Percentiles rank a stretch among this genome's conserved stretches.
Evolutionary conservation across 140 eudicot species (phyloP).

Genomic region (Flaveria floridana): DNA sequence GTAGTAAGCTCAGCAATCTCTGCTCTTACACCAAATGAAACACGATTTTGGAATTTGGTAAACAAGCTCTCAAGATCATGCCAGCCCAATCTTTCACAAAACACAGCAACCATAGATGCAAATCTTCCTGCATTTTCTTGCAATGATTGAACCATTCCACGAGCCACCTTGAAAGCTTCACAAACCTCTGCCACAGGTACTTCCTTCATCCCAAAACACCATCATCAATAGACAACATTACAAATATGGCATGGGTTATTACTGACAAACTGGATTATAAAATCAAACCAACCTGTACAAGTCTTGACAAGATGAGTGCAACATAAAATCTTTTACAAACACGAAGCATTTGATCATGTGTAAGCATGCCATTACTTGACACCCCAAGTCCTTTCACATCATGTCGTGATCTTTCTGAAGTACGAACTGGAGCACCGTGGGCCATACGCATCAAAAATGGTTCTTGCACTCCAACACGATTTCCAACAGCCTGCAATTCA

Average conservation of each 20-base stretch:
- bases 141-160: constrained; percentile 98
- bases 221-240: not conserved
- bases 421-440: constrained; percentile 85
- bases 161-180: constrained; percentile 81
- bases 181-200: constrained; percentile 85
- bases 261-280: constrained; percentile 15
- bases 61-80: constrained; percentile 88
- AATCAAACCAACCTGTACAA: constrained; percentile 71
- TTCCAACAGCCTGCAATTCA: constrained; percentile 85
- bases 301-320: constrained; percentile 83
- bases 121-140: constrained; percentile 99
- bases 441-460: constrained; percentile 99
- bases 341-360: constrained; percentile 87
- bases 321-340: constrained; percentile 86
- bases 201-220: constrained; percentile 56
- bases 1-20: constrained; percentile 94
- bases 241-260: constrained; percentile 11
- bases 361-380: constrained; percentile 49
- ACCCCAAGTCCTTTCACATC: constrained; percentile 50
- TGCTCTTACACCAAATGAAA: constrained; percentile 97
- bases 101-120: constrained; percentile 95
- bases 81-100: constrained; percentile 99
- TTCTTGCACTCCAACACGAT: constrained; percentile 91
- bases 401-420: constrained; percentile 51
- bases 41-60: constrained; percentile 85